Evolutionary conservation across 2,329 filamentous ascomycete species (phyloP).

Genomic region (Sclerotiophoma versabilis): DNA sequence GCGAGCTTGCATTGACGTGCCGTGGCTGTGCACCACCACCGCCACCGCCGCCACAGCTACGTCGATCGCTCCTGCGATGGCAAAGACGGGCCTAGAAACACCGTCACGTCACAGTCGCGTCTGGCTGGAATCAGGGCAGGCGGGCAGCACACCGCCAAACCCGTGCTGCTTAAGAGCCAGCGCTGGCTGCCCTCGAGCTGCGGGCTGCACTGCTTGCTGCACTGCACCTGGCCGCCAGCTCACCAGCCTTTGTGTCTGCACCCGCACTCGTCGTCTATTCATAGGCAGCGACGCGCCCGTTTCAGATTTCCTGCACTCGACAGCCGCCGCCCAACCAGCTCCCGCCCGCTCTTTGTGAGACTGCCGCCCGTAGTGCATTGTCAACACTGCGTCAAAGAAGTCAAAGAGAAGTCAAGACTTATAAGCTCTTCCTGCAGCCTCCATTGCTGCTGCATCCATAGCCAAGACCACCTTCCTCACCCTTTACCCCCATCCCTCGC

Average conservation of each 20-base stretch:
- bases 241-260: conserved; percentile 20
- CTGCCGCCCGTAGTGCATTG: conserved; percentile 32
- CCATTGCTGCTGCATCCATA: conserved; percentile 5
- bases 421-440: conserved; percentile 27
- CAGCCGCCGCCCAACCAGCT: conserved; percentile 44
- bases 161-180: conserved; percentile 22
- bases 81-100: conserved; percentile 15
- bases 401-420: conserved; percentile 15
- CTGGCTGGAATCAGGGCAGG: conserved; percentile 37
- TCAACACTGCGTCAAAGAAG: conserved; percentile 7
- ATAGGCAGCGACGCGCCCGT: conserved; percentile 50
- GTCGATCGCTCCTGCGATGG: neutral
- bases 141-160: conserved; percentile 33
- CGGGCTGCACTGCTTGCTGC: conserved; percentile 21
- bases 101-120: conserved; percentile 18
- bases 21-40: conserved; percentile 3
- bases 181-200: conserved; percentile 12
- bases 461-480: conserved; percentile 5
- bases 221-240: conserved; percentile 22
- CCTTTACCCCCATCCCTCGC: neutral
- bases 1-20: conserved; percentile 11
- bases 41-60: conserved; percentile 6
- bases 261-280: conserved; percentile 42
- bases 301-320: conserved; percentile 41
- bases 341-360: conserved; percentile 28